phyloP scores from a whole-genome alignment of 169 alveolate species.

The Pseudocohnilembus persalinus region DNA sequence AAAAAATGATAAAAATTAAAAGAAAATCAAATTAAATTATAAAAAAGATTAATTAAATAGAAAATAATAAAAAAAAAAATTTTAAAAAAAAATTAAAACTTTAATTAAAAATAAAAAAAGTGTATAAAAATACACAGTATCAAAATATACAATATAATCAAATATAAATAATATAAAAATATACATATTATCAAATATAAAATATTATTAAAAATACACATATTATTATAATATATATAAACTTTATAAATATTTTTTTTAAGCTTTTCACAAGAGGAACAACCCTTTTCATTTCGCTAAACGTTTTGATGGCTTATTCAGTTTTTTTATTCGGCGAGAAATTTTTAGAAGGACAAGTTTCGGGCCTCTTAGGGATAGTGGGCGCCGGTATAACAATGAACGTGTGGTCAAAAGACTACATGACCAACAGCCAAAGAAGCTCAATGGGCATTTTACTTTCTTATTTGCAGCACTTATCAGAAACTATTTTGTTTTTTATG shows the following conservation, averaged over 20 bases:
- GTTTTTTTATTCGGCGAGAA: not conserved
- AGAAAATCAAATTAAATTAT: no score
- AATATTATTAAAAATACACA: no score
- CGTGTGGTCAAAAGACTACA: constrained; percentile 43
- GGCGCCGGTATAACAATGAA: constrained; percentile 55
- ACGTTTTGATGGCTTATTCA: not conserved
- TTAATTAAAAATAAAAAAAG: no score
- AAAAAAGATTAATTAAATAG: no score
- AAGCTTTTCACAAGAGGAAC: not conserved
- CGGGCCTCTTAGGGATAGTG: constrained; percentile 58
- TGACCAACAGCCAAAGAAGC: constrained; percentile 39
- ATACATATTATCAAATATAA: no score
- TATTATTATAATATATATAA: no score
- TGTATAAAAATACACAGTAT: not conserved
- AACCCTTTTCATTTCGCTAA: not conserved
- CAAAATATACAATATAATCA: no score
- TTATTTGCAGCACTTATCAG: constrained; percentile 41
- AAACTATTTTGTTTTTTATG: constrained; percentile 50
- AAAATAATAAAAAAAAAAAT: no score
- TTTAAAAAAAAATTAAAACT: no score
- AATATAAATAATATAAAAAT: no score
- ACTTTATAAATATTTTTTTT: no score
- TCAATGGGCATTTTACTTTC: constrained; percentile 43
- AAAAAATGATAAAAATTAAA: not conserved
- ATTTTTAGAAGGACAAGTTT: constrained; percentile 17